A percentile compares a stretch with the other conserved stretches of the same genome.
Conservation (phyloP, 2,329 filamentous ascomycete species). For the Dendrostoma leiphaemia region DNA sequence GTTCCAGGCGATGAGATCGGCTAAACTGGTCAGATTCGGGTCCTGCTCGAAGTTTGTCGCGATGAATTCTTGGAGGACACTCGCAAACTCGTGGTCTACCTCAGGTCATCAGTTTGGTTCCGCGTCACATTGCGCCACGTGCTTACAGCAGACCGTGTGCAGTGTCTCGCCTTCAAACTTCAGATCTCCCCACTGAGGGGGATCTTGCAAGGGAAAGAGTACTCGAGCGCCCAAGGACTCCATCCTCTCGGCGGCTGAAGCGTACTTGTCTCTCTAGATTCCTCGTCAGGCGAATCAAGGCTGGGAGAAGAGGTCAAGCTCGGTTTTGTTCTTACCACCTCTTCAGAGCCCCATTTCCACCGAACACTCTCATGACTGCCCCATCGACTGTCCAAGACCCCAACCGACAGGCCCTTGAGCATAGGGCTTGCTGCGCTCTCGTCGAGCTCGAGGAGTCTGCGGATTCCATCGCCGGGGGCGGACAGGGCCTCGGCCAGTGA, state of each 20-base stretch:
- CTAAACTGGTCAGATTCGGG: conserved; percentile 15
- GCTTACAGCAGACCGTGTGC: conserved; percentile 21
- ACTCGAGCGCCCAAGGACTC: conserved; percentile 15
- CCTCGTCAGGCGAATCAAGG: background rate
- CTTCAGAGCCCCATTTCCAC: conserved; percentile 20
- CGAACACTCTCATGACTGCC: conserved; percentile 10
- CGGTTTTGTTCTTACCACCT: conserved; percentile 18
- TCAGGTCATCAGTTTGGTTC: too few relatives aligned
- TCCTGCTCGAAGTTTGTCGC: conserved; percentile 16
- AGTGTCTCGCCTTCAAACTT: conserved; percentile 16
- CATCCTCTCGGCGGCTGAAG: conserved; percentile 17
- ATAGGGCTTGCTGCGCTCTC: background rate
- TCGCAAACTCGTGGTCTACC: conserved; percentile 19
- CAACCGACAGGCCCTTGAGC: conserved; percentile 18
- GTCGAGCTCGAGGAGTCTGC: background rate
- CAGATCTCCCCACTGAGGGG: conserved; percentile 7
- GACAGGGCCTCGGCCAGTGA: conserved; percentile 17
- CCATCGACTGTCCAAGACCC: conserved; percentile 21
- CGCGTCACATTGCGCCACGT: too few relatives aligned
- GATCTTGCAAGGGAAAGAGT: conserved; percentile 16
- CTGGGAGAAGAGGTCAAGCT: too few relatives aligned
- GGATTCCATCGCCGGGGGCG: background rate
- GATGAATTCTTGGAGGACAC: conserved; percentile 14
- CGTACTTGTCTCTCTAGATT: conserved; percentile 17
- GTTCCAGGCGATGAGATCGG: conserved; percentile 25